Evolutionary conservation across 2,329 filamentous ascomycete species (phyloP).

Genomic region (Apiospora phragmitis): DNA sequence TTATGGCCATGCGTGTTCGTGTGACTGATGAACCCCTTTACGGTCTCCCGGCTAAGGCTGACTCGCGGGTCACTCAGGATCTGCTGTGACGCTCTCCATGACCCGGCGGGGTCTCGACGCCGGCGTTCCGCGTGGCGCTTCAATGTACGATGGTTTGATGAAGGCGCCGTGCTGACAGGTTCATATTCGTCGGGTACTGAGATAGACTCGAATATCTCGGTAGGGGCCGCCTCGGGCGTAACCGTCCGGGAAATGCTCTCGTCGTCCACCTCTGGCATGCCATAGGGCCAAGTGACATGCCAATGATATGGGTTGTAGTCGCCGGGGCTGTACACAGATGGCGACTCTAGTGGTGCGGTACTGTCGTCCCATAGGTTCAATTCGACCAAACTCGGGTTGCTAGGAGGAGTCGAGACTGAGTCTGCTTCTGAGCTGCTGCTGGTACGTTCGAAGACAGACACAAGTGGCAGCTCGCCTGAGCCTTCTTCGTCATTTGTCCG

Average conservation of each 20-base stretch:
- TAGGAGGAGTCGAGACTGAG: slow-evolving; percentile 39
- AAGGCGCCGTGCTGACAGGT: slow-evolving; percentile 24
- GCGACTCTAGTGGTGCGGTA: slow-evolving; percentile 30
- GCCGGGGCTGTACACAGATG: slow-evolving; percentile 26
- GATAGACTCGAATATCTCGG: slow-evolving; percentile 33
- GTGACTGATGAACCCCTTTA: slow-evolving; percentile 34
- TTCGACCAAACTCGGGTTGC: slow-evolving; percentile 33
- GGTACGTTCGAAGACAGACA: slow-evolving; percentile 52
- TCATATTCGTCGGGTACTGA: slow-evolving; percentile 32
- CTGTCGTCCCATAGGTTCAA: slow-evolving; percentile 28
- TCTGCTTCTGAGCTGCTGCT: slow-evolving; percentile 50
- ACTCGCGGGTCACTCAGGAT: slow-evolving; percentile 41
- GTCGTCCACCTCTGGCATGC: slow-evolving; percentile 11
- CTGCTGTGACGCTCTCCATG: slow-evolving; percentile 42
- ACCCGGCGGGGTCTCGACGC: slow-evolving; percentile 45
- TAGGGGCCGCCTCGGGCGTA: slow-evolving; percentile 28
- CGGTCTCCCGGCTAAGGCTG: slow-evolving; percentile 42
- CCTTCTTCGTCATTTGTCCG: slow-evolving; percentile 36
- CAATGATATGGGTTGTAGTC: slow-evolving; percentile 38
- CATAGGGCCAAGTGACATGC: slow-evolving; percentile 37
- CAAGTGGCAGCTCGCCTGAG: slow-evolving; percentile 31
- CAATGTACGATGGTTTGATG: slow-evolving; percentile 41
- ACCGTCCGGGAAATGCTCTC: slow-evolving; percentile 30
- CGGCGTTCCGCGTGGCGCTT: slow-evolving; percentile 38
- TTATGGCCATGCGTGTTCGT: slow-evolving; percentile 16